Percentiles rank a stretch among this genome's conserved stretches.
phyloP scores from a whole-genome alignment of 2,329 filamentous ascomycete genomes.

The Talaromyces sp. region DNA sequence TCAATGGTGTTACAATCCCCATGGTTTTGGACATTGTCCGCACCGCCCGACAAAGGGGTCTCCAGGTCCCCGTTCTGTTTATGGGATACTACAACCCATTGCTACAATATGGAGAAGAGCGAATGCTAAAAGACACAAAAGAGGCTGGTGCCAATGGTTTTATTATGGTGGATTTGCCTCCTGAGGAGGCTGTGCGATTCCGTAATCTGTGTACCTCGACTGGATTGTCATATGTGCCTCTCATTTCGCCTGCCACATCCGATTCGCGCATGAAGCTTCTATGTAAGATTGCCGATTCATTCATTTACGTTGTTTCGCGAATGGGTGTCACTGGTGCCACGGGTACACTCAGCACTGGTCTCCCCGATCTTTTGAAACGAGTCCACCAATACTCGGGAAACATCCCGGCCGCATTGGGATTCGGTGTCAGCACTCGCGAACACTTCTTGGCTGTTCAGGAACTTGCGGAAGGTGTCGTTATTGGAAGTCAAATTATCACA shows the following conservation, averaged over 20 bases:
- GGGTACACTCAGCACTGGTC: constrained; percentile 73
- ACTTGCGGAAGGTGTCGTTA: constrained; percentile 89
- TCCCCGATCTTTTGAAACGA: constrained; percentile 75
- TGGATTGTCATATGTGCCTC: constrained; percentile 88
- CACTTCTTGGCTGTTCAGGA: constrained; percentile 83
- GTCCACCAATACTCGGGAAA: constrained; percentile 92
- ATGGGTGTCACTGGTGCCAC: constrained; percentile 95
- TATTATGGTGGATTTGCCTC: constrained; percentile 92
- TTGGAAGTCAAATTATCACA: constrained; percentile 91
- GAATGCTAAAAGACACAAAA: constrained; percentile 77
- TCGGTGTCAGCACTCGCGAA: constrained; percentile 91
- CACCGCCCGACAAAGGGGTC: constrained; percentile 70
- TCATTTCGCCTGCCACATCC: constrained; percentile 91
- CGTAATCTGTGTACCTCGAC: constrained; percentile 75
- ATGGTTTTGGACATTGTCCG: constrained; percentile 79
- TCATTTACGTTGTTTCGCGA: constrained; percentile 96
- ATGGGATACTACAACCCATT: constrained; percentile 99
- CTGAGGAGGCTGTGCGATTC: constrained; percentile 93
- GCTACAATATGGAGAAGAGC: constrained; percentile 89
- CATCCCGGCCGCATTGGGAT: constrained; percentile 86
- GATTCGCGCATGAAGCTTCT: constrained; percentile 91
- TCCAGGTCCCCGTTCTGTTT: constrained; percentile 78
- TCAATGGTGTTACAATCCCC: constrained; percentile 81
- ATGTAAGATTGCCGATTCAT: constrained; percentile 94
- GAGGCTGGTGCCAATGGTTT: constrained; percentile 89